Conservation (phyloP, 2,329 filamentous ascomycete genomes). For the Exophiala oligosperma region DNA sequence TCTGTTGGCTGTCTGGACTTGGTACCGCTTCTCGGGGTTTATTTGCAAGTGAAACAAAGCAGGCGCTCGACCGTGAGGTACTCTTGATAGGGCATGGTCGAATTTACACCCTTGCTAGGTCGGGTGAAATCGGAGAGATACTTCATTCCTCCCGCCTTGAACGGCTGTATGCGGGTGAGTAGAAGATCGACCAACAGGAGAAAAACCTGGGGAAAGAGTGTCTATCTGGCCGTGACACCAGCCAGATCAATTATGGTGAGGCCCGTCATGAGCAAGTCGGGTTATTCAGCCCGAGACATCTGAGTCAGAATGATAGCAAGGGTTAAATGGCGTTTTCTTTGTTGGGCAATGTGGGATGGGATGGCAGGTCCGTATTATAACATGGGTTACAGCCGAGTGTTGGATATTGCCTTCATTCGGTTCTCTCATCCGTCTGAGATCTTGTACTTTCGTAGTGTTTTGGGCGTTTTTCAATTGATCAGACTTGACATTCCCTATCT, state of each 20-base stretch:
- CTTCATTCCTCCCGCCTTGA: not conserved
- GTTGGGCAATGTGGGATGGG: not conserved
- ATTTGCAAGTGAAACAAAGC: not conserved
- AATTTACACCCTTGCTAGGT: not conserved
- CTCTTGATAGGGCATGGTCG: not conserved
- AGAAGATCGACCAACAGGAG: constrained; percentile 1
- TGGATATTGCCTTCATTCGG: too few relatives aligned
- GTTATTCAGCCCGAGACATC: constrained; percentile 15
- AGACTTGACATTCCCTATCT: not conserved
- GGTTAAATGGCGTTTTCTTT: constrained; percentile 3
- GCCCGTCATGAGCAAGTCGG: constrained; percentile 3
- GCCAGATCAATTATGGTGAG: not conserved
- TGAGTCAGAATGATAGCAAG: constrained; percentile 8
- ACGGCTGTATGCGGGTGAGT: not conserved
- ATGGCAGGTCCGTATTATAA: too few relatives aligned
- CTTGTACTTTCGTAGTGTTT: too few relatives aligned
- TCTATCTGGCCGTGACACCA: not conserved
- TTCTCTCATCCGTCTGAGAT: too few relatives aligned
- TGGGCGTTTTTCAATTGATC: too few relatives aligned
- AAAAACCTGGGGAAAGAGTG: constrained; percentile 4
- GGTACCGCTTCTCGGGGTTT: too few relatives aligned
- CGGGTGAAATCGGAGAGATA: constrained; percentile 3
- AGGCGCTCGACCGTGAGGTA: not conserved
- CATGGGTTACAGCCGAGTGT: too few relatives aligned
- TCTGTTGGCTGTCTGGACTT: not conserved